Conservation (phyloP, 148 eudicot genomes). For the Vaccinium corymbosum region DNA sequence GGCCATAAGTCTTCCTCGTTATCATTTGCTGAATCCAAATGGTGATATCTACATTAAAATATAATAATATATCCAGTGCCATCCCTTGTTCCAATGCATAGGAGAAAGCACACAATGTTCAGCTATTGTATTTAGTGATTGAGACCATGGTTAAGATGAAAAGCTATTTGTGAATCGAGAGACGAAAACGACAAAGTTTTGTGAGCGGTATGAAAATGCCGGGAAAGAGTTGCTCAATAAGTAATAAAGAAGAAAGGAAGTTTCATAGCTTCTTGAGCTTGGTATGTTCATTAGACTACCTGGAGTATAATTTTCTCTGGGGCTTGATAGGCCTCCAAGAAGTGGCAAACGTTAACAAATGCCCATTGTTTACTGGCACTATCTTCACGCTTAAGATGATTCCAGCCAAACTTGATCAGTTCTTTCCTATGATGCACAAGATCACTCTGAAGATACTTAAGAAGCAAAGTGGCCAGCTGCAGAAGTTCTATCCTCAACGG, state of each 20-base stretch:
- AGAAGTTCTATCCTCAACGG: slow-evolving; percentile 94
- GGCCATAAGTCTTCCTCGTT: neutral
- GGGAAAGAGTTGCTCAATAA: neutral
- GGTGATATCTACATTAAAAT: neutral
- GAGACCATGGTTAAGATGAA: neutral
- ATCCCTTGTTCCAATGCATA: neutral
- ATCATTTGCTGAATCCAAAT: neutral
- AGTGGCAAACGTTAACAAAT: slow-evolving; percentile 98
- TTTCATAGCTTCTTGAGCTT: neutral
- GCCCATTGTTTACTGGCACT: slow-evolving; percentile 99
- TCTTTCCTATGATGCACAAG: slow-evolving; percentile 96
- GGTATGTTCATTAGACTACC: slow-evolving; percentile 35
- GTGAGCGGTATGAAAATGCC: neutral
- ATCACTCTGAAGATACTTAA: slow-evolving; percentile 90
- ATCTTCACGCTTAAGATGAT: slow-evolving; percentile 99
- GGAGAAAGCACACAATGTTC: neutral
- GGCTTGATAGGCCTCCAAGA: slow-evolving; percentile 98
- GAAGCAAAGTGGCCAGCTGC: slow-evolving; percentile 93
- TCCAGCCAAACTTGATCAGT: slow-evolving; percentile 99
- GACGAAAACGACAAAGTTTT: neutral
- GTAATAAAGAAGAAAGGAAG: neutral
- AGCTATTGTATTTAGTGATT: neutral
- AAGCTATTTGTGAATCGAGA: neutral
- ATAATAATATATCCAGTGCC: neutral
- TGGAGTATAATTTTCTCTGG: slow-evolving; percentile 98